These are phyloP conservation scores for Solanum aculeatissimum DNA, from an alignment of 305 asterid species.

Conservation along the genomic window DNA sequence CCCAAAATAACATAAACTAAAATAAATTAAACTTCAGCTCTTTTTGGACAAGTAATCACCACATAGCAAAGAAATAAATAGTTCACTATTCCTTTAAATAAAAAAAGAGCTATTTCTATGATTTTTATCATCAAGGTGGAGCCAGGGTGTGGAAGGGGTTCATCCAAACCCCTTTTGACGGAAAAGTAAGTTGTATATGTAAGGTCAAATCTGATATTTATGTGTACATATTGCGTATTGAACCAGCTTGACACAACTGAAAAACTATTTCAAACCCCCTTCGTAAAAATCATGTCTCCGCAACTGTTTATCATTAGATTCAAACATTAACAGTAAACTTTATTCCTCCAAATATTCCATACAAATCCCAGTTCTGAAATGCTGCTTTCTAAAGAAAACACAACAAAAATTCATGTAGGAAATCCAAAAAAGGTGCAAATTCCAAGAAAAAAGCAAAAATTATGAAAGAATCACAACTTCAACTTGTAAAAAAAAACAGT, in stretches of 20 bases:
- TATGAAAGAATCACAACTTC: background rate
- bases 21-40: background rate
- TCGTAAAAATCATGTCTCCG: background rate
- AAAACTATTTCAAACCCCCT: background rate
- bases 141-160: background rate
- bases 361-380: background rate
- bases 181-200: background rate
- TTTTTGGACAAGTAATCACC: background rate
- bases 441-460: background rate
- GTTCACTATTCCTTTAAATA: background rate
- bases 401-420: background rate
- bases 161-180: background rate
- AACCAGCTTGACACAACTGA: background rate
- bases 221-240: background rate
- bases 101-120: background rate
- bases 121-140: background rate
- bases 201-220: background rate
- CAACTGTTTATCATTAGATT: background rate
- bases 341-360: background rate
- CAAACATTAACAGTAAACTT: background rate
- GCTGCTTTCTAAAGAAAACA: background rate
- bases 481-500: slow-evolving; percentile 3
- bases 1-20: background rate
- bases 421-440: background rate
- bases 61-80: background rate